Base-by-base conservation (phyloP, 306 rosid species). In the Echinosophora koreensis region DNA sequence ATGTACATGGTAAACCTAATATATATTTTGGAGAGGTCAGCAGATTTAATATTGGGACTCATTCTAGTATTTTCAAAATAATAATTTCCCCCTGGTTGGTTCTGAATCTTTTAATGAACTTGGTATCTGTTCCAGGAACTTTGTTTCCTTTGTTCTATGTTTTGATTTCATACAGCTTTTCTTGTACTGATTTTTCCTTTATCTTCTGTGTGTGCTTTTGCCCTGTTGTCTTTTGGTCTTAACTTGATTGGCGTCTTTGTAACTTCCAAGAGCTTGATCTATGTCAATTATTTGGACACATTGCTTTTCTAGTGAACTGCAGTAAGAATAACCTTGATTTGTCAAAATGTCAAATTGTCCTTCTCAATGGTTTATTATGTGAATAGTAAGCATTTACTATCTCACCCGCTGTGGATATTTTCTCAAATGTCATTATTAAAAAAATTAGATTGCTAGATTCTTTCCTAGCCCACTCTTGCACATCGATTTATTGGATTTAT, bases 391-490 rank as follows among this genome's bases (percentile, higher is more conserved):
- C 30, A 18, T 37, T 63, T 28, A 22, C 10, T 51, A 6, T 67
- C 15, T 12, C 18, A 67, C 39, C 32, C 47, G 63, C 80, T 34
- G 27, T 56, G 38, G n/a, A 74, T 42, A 49, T 69, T 60, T 51
- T 6, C 44, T 50, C 83, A 2, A 6, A 59, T 78, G 54, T 47
- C 30, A 35, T 10, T 17, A 35, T 14, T 46, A 30, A 37, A 39
- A 44, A 81, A 4, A 59, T 15, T 59, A 28, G 22, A 74, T 38
- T 62, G 50, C 71, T 46, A 8, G 52, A 66, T 63, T 63, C 71
- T 59, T 58, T 78, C 51, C 68, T 59, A 35, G 69, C 38, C 44
- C 16, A 39, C 66, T 17, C 14, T 60, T 69, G 28, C 69, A 34
- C 44, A 58, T 74, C 18, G 5, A 39, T 68, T 7, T 72, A 30